Evolutionary conservation across 1,284 basidiomycete species (phyloP).

Genomic region (Volvariella volvacea): DNA sequence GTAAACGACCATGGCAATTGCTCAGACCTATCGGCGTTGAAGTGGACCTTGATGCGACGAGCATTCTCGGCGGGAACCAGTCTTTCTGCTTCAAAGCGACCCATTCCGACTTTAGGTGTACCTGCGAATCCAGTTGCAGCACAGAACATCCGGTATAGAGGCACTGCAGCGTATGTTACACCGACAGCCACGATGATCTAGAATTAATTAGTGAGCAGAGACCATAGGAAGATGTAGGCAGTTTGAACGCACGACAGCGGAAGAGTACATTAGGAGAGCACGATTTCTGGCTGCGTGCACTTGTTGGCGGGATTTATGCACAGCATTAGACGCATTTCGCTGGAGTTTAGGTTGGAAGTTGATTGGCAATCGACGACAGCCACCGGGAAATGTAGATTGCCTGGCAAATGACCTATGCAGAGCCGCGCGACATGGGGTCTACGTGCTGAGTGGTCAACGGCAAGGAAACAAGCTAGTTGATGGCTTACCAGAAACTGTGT

Average conservation of each 20-base stretch:
- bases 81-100: constrained; percentile 75
- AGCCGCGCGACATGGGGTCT: neutral
- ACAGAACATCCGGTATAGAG: constrained; percentile 96
- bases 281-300: constrained; percentile 50
- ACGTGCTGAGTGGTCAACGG: neutral
- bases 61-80: constrained; percentile 71
- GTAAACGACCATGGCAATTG: constrained; percentile 91
- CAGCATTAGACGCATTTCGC: constrained; percentile 1
- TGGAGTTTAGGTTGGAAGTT: too few species aligned
- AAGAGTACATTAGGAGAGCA: constrained; percentile 72
- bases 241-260: constrained; percentile 56
- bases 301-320: constrained; percentile 20
- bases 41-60: constrained; percentile 85
- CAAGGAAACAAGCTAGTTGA: neutral
- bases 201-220: constrained; percentile 6
- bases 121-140: constrained; percentile 96
- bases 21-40: constrained; percentile 90
- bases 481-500: neutral
- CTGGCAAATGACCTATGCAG: constrained; percentile 6
- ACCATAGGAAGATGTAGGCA: neutral
- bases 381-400: constrained; percentile 1
- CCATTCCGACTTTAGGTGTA: constrained; percentile 84
- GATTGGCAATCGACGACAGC: too few species aligned
- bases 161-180: constrained; percentile 92
- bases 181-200: constrained; percentile 81